Conservation (phyloP, 2,329 filamentous ascomycete genomes). For the Trichoderma gracile region DNA sequence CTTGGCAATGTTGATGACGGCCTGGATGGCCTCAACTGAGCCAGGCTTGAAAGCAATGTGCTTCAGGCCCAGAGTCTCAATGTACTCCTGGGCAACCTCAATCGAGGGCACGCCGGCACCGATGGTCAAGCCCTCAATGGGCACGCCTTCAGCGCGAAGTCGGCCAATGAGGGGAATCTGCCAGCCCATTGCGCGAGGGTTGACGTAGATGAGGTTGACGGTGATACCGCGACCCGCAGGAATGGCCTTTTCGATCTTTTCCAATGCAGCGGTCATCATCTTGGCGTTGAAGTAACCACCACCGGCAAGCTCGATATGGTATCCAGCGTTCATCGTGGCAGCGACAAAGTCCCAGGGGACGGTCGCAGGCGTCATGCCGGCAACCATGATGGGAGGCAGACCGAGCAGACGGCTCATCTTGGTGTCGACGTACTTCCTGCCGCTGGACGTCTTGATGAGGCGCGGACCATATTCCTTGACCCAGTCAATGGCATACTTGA, state of each 20-base stretch:
- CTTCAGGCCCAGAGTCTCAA: constrained; percentile 87
- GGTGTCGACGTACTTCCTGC: constrained; percentile 90
- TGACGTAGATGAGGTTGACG: constrained; percentile 89
- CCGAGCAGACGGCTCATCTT: constrained; percentile 90
- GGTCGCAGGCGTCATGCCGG: constrained; percentile 90
- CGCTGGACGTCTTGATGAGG: constrained; percentile 83
- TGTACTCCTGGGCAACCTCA: constrained; percentile 91
- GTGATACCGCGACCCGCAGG: constrained; percentile 84
- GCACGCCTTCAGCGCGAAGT: constrained; percentile 79
- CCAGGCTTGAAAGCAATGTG: constrained; percentile 95
- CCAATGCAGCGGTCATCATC: constrained; percentile 78
- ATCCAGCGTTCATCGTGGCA: constrained; percentile 92
- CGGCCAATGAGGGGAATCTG: constrained; percentile 83
- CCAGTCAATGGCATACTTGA: constrained; percentile 96
- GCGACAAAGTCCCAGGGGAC: constrained; percentile 91
- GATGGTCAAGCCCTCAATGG: constrained; percentile 89
- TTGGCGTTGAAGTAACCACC: constrained; percentile 86
- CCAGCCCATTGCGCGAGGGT: constrained; percentile 86
- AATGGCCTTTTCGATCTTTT: constrained; percentile 81
- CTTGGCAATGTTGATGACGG: constrained; percentile 89
- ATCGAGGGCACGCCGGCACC: constrained; percentile 92
- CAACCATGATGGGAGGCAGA: constrained; percentile 83
- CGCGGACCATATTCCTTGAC: constrained; percentile 95
- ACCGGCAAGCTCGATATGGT: constrained; percentile 86
- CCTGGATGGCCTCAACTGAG: constrained; percentile 82